Percentiles rank a stretch among this genome's conserved stretches.
phyloP scores from a whole-genome alignment of 2,329 filamentous ascomycete genomes.

The Epicoccum nigrum region DNA sequence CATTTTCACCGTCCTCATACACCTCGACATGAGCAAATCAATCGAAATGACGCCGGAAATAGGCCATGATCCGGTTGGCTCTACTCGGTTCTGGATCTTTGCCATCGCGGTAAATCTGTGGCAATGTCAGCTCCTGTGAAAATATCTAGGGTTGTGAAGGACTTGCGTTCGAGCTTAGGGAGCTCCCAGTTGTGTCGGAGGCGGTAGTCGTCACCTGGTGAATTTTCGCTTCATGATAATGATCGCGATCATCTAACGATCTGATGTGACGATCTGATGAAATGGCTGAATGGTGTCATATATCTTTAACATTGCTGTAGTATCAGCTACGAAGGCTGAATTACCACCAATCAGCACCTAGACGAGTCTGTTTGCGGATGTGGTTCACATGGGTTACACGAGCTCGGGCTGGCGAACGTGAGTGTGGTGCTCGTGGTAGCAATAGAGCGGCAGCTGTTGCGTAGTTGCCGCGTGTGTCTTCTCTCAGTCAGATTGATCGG shows the following conservation, averaged over 20 bases:
- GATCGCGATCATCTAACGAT: neutral
- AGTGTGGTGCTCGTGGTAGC: too few species aligned
- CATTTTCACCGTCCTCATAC: neutral
- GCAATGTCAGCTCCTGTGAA: neutral
- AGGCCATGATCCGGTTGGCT: conserved; percentile 11
- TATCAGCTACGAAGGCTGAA: conserved; percentile 3
- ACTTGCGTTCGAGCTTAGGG: neutral
- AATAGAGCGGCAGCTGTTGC: too few species aligned
- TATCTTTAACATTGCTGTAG: neutral
- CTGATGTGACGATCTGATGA: neutral
- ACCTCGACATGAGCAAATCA: conserved; percentile 1
- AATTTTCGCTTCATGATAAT: neutral
- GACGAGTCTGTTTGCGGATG: conserved; percentile 11
- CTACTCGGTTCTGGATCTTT: neutral
- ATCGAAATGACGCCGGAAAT: conserved; percentile 5
- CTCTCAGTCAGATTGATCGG: conserved; percentile 4
- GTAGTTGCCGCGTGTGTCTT: too few species aligned
- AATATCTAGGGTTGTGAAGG: neutral
- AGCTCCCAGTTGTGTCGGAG: neutral
- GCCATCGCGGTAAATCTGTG: neutral
- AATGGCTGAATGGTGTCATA: conserved; percentile 4
- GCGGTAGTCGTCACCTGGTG: neutral
- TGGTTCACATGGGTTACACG: conserved; percentile 2
- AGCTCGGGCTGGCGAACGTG: too few species aligned
- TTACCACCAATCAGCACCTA: conserved; percentile 4